A percentile compares a stretch with the other conserved stretches of the same genome.
These are phyloP conservation scores for Cadophora gregata DNA, from an alignment of 2,329 filamentous ascomycete genomes.

Conservation along the genomic window DNA sequence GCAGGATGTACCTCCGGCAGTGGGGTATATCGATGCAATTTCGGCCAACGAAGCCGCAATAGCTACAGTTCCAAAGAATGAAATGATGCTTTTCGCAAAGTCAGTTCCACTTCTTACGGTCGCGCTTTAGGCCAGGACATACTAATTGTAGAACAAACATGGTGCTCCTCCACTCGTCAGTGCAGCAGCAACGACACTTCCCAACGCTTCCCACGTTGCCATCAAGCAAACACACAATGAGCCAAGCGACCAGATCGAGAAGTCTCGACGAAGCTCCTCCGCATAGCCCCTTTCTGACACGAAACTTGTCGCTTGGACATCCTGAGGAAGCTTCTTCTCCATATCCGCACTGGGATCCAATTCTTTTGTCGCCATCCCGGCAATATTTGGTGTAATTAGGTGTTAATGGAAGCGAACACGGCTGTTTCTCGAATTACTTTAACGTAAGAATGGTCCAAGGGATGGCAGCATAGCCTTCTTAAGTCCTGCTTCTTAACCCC, in stretches of 20 bases:
- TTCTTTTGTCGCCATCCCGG: background rate
- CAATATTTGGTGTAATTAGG: background rate
- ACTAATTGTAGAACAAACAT: constrained; percentile 53
- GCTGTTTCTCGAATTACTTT: background rate
- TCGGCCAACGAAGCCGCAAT: constrained; percentile 50
- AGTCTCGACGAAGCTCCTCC: constrained; percentile 42
- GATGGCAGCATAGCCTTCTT: background rate
- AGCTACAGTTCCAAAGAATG: constrained; percentile 49
- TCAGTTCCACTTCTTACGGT: background rate
- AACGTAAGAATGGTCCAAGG: background rate
- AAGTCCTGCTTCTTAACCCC: background rate
- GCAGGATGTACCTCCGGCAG: constrained; percentile 48
- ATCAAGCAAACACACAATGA: constrained; percentile 54
- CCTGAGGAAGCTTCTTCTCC: constrained; percentile 4
- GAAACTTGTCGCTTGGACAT: background rate
- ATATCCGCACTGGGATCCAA: background rate
- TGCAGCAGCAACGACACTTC: constrained; percentile 52
- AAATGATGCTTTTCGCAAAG: constrained; percentile 46
- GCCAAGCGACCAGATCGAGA: constrained; percentile 52
- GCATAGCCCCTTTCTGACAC: background rate
- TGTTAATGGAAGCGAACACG: background rate
- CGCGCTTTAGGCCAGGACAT: background rate
- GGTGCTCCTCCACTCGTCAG: constrained; percentile 53
- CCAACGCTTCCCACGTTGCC: constrained; percentile 58
- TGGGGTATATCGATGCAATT: constrained; percentile 49